Percentiles rank a stretch among this genome's conserved stretches.
Evolutionary conservation across 352 stramenopile genomes (phyloP).

Genomic region (Phytophthora ohioensis): DNA sequence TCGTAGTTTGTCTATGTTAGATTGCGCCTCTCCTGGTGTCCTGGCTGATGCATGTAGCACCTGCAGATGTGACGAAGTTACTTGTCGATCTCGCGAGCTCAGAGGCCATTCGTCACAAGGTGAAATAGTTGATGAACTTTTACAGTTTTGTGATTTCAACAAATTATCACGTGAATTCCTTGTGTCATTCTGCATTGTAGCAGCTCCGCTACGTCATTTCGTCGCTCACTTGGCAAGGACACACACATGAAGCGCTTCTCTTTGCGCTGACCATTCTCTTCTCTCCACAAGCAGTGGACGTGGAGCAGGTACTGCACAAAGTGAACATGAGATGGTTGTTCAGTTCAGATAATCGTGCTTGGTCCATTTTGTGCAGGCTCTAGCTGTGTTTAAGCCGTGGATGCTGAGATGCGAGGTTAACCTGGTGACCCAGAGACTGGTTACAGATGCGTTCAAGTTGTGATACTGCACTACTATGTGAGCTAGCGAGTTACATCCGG

Average conservation of each 20-base stretch:
- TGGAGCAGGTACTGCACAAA: conserved; percentile 19
- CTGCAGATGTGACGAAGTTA: conserved; percentile 6
- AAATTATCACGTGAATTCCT: no score
- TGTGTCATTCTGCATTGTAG: neutral
- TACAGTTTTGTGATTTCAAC: no score
- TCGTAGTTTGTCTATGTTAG: neutral
- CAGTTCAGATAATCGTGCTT: conserved; percentile 7
- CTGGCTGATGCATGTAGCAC: neutral
- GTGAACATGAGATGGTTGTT: neutral
- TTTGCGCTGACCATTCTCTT: conserved; percentile 29
- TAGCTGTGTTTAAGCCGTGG: conserved; percentile 26
- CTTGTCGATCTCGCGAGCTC: conserved; percentile 18
- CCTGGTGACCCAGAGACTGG: conserved; percentile 20
- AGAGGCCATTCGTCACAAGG: conserved; percentile 20
- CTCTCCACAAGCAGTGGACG: conserved; percentile 17
- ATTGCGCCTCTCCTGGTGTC: conserved; percentile 12
- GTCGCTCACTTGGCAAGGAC: conserved; percentile 19
- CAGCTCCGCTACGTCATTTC: conserved; percentile 19
- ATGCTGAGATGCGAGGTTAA: conserved; percentile 22
- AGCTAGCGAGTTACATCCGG: no score
- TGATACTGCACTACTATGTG: neutral
- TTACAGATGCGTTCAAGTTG: conserved; percentile 21
- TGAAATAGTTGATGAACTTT: neutral
- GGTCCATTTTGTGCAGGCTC: conserved; percentile 5
- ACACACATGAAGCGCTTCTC: conserved; percentile 29